Conservation (phyloP, 1,139 yeast species). For the Candida pseudoviswanathii region DNA sequence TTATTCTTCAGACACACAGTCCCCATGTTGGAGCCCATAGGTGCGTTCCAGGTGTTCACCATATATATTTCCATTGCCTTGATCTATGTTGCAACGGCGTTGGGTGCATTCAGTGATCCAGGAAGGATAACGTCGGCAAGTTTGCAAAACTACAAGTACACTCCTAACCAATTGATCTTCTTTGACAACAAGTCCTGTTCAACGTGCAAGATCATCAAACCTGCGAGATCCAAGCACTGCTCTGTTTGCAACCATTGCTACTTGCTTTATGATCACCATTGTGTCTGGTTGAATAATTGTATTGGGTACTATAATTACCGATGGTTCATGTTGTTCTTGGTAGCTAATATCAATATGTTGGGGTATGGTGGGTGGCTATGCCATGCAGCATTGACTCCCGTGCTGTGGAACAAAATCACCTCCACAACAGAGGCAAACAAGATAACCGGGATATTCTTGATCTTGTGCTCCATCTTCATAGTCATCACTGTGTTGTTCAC, state of each 20-base stretch:
- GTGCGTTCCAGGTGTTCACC: conserved; percentile 21
- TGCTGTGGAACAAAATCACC: conserved; percentile 28
- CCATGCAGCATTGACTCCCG: conserved; percentile 25
- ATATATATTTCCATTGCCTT: conserved; percentile 29
- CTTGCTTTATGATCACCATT: conserved; percentile 82
- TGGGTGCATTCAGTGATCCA: conserved; percentile 58
- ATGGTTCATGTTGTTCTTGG: conserved; percentile 67
- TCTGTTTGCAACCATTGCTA: conserved; percentile 70
- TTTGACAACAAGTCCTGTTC: conserved; percentile 41
- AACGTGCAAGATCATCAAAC: conserved; percentile 72
- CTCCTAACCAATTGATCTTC: conserved; percentile 58
- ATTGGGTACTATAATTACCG: conserved; percentile 74
- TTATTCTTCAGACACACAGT: conserved; percentile 48
- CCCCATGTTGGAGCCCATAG: conserved; percentile 23
- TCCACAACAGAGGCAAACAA: conserved; percentile 37
- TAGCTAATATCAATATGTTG: conserved; percentile 57
- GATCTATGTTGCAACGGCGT: conserved; percentile 34
- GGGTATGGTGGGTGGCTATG: conserved; percentile 61
- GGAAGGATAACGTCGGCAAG: conserved; percentile 40
- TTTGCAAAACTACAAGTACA: conserved; percentile 10
- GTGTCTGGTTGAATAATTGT: conserved; percentile 94
- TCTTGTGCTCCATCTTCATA: conserved; percentile 56
- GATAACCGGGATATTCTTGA: conserved; percentile 51
- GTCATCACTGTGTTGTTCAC: conserved; percentile 60
- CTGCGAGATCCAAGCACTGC: conserved; percentile 92